phyloP scores from a whole-genome alignment of 139 green algal genomes.

The Chlorella sp. region DNA sequence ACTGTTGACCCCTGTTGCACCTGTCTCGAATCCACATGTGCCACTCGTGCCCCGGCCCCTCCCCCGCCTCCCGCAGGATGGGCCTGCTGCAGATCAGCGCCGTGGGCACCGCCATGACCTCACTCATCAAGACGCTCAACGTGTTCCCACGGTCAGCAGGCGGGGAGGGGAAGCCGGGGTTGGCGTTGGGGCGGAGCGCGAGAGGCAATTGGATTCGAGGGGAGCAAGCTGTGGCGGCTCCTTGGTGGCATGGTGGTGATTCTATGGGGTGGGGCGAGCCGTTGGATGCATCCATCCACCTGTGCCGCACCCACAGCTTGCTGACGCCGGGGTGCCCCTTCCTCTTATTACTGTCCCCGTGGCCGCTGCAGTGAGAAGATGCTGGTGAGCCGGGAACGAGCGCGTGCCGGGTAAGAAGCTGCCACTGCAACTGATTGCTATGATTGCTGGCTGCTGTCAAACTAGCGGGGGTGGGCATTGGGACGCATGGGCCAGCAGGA shows the following conservation, averaged over 20 bases:
- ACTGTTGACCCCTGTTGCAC: too few species aligned
- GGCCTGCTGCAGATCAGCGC: conserved; percentile 82
- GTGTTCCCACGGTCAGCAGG: conserved; percentile 69
- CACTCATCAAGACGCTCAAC: conserved; percentile 89
- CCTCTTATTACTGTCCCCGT: background rate
- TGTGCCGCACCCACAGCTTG: too few species aligned
- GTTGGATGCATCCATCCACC: too few species aligned
- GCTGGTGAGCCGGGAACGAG: conserved; percentile 10
- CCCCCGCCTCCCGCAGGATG: conserved; percentile 53
- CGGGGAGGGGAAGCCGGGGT: background rate
- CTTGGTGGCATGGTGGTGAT: too few species aligned
- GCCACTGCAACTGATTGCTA: conserved; percentile 75
- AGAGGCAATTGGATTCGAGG: too few species aligned
- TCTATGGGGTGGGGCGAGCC: too few species aligned
- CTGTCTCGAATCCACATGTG: background rate
- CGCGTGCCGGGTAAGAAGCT: conserved; percentile 45
- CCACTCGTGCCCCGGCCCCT: too few species aligned
- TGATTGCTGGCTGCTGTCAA: conserved; percentile 88
- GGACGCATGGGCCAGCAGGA: conserved; percentile 38
- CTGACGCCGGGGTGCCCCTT: background rate
- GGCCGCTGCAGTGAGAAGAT: conserved; percentile 2
- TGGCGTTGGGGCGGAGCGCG: background rate
- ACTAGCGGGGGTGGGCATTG: too few species aligned
- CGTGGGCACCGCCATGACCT: conserved; percentile 89
- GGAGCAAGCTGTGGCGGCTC: too few species aligned